phyloP scores from a whole-genome alignment of 805 yeast species.

The Candida silvicultrix region DNA sequence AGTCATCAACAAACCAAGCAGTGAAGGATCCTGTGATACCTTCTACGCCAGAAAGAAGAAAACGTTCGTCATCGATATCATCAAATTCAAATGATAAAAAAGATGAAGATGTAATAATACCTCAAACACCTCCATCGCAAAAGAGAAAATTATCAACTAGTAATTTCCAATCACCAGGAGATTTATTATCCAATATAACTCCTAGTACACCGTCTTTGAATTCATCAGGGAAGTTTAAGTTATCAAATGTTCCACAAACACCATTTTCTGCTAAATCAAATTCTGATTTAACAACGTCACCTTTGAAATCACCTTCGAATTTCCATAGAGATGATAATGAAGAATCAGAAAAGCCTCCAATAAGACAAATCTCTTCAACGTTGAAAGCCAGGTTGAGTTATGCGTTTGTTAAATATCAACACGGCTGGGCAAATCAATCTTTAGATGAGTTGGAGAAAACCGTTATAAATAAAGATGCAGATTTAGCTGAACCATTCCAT shows the following conservation, averaged over 20 bases:
- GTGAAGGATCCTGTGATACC: constrained; percentile 2
- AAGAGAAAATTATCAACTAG: not conserved
- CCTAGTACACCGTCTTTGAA: constrained; percentile 19
- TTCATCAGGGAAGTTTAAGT: constrained; percentile 2
- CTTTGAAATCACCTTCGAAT: constrained; percentile 15
- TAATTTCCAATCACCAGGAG: constrained; percentile 16
- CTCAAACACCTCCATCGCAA: constrained; percentile 18
- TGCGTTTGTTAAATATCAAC: constrained; percentile 33
- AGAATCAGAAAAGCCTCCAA: constrained; percentile 27
- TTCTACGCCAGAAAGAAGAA: constrained; percentile 9
- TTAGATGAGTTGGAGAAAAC: constrained; percentile 22
- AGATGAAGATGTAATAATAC: constrained; percentile 3
- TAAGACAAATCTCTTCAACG: constrained; percentile 32
- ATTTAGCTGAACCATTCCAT: not conserved
- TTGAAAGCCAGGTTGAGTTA: constrained; percentile 33
- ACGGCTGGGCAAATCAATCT: constrained; percentile 24
- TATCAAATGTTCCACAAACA: constrained; percentile 21
- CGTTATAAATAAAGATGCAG: constrained; percentile 2
- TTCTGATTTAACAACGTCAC: constrained; percentile 8
- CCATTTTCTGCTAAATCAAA: constrained; percentile 8
- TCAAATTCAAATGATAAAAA: not conserved
- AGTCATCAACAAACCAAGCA: constrained; percentile 8
- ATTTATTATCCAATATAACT: constrained; percentile 6
- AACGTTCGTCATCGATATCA: not conserved
- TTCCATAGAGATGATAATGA: constrained; percentile 6